Conservation (phyloP, 2,329 filamentous ascomycete species). For the Leptodontidium sp. region DNA sequence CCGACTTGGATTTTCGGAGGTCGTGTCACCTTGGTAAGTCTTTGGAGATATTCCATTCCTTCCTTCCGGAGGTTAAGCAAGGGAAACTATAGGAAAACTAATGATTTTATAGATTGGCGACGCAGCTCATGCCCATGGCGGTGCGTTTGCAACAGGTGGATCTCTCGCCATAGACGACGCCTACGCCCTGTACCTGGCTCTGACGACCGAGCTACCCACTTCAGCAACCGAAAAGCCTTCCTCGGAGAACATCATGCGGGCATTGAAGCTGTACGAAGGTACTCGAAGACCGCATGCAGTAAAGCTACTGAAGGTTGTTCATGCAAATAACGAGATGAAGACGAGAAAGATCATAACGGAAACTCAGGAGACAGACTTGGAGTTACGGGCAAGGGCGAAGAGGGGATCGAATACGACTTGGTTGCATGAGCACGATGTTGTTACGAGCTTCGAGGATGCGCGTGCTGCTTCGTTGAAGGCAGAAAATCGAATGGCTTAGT, state of each 20-base stretch:
- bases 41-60: not conserved
- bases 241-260: constrained; percentile 32
- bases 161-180: constrained; percentile 52
- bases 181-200: constrained; percentile 44
- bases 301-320: constrained; percentile 34
- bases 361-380: constrained; percentile 38
- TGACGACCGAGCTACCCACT: constrained; percentile 31
- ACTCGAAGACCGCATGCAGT: constrained; percentile 49
- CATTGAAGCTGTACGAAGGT: constrained; percentile 47
- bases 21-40: constrained; percentile 42
- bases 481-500: not conserved
- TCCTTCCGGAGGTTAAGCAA: not conserved
- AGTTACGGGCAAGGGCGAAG: constrained; percentile 54
- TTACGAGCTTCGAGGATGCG: constrained; percentile 36
- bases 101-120: constrained; percentile 44
- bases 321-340: constrained; percentile 33
- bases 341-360: constrained; percentile 28
- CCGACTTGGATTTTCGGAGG: constrained; percentile 45
- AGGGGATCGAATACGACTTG: constrained; percentile 57
- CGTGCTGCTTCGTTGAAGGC: not conserved
- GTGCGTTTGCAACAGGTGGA: constrained; percentile 50
- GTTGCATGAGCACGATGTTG: constrained; percentile 45
- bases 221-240: constrained; percentile 30
- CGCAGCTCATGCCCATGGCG: constrained; percentile 51
- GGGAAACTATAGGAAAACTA: not conserved